phyloP scores from a whole-genome alignment of 2,329 filamentous ascomycete species.

The Hypoxylon sp. region DNA sequence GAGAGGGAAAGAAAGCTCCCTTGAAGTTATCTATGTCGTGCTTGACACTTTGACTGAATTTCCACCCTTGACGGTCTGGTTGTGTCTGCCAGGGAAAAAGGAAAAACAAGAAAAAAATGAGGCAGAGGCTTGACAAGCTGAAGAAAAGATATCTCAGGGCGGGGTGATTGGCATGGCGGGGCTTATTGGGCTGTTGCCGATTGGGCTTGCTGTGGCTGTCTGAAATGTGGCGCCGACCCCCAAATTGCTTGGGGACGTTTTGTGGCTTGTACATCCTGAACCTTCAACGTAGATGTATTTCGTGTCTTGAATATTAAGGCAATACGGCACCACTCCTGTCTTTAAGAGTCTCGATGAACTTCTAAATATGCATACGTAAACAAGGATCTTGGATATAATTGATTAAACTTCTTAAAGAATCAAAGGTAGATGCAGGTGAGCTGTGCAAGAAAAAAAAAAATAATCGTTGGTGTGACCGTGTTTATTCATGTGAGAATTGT shows the following conservation, averaged over 20 bases:
- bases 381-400: neutral
- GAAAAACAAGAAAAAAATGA: conserved; percentile 53
- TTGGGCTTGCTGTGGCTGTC: conserved; percentile 35
- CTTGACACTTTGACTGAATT: conserved; percentile 48
- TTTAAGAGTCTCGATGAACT: neutral
- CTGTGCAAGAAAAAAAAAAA: conserved; percentile 3
- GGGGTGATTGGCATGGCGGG: conserved; percentile 54
- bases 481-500: neutral
- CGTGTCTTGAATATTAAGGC: neutral
- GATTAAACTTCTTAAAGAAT: conserved; percentile 5
- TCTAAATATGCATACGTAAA: conserved; percentile 1
- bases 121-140: conserved; percentile 46
- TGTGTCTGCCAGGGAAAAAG: conserved; percentile 52
- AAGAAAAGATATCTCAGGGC: conserved; percentile 53
- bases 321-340: neutral
- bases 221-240: conserved; percentile 24
- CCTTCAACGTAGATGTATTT: conserved; percentile 3
- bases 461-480: conserved; percentile 2
- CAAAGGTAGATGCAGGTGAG: neutral
- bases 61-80: conserved; percentile 51
- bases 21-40: conserved; percentile 49
- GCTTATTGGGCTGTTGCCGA: conserved; percentile 39
- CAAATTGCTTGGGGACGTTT: conserved; percentile 28
- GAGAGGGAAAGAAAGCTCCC: conserved; percentile 44
- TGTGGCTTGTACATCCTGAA: conserved; percentile 41